Evolutionary conservation across 306 rosid species (phyloP), one percentile per base, ranked within the genome.

Genomic region (Castanopsis chinensis): DNA sequence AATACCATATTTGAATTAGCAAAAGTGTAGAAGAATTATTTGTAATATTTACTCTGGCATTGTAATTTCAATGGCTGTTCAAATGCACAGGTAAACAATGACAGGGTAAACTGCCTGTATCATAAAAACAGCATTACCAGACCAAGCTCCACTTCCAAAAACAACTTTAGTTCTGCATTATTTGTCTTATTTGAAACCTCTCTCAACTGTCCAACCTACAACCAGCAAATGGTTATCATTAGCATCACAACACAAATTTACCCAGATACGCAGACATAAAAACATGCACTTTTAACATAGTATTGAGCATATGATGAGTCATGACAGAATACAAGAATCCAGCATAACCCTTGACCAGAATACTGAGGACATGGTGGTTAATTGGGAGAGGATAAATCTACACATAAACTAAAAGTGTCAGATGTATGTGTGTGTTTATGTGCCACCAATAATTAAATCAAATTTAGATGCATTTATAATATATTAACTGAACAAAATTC

Each of bases 201-300:
- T 68, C 94, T 91, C 78, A 93, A 81, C 56, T 91, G 98, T 53
- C 92, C 97, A 88, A 93, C 98, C 98, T 93, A 79, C 78, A 83
- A 76, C 71, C 78, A 76, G 61, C 19, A 78, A 78, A 25, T 13
- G 56, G 57, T 69, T 21, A 69, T 14, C 28, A 73, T 54, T 57
- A 81, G 54, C 69, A 55, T 53, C 18, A 28, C n/a, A 53, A 64
- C 25, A 56, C 65, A 54, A 4, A 18, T 19, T 67, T 67, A 18
- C 17, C 25, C 18, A 59, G 45, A 33, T 33, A 67, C 30, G 21
- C 72, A 67, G 15, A 25, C 28, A 67, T 10, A 18, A 18, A 18
- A 18, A 35, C 35, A 21, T 21, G 53, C 53, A 10, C 17, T 12
- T 49, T 49, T 49, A 12, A 49, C 53, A 15, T 15, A 30, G 18